phyloP scores from a whole-genome alignment of 306 rosid species.

The Cucurbita moschata region DNA sequence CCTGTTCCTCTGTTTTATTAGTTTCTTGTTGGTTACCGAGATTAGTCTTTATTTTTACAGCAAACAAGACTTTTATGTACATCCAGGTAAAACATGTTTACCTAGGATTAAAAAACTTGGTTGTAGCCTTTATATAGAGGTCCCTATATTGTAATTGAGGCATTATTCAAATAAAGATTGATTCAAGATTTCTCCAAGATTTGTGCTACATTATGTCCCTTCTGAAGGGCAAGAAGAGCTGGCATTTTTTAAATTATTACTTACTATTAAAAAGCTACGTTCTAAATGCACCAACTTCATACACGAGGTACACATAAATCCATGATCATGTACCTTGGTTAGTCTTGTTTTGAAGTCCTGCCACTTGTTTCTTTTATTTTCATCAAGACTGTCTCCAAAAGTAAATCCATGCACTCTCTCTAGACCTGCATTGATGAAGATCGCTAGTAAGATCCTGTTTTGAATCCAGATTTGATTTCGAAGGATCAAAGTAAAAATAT shows the following conservation, averaged over 20 bases:
- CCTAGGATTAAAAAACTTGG: too few relatives aligned
- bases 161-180: too few relatives aligned
- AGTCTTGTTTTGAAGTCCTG: conserved; percentile 44
- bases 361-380: conserved; percentile 60
- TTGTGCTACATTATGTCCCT: background rate
- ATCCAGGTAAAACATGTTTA: too few relatives aligned
- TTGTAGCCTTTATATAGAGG: too few relatives aligned
- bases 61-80: too few relatives aligned
- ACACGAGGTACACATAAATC: background rate
- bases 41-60: too few relatives aligned
- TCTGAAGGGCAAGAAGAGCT: background rate
- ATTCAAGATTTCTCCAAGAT: too few relatives aligned
- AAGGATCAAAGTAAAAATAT: background rate
- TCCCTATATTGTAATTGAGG: too few relatives aligned
- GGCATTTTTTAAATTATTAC: background rate
- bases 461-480: background rate
- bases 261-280: background rate
- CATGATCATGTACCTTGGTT: conserved; percentile 41
- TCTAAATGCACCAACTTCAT: background rate
- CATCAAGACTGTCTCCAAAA: conserved; percentile 83
- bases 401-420: conserved; percentile 86
- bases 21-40: too few relatives aligned
- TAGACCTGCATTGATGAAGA: conserved; percentile 38
- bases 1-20: too few relatives aligned
- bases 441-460: background rate